Percentiles rank a stretch among this genome's conserved stretches.
Evolutionary conservation across 768 basidiomycete species (phyloP).

Genomic region (Kwoniella heveanensis): DNA sequence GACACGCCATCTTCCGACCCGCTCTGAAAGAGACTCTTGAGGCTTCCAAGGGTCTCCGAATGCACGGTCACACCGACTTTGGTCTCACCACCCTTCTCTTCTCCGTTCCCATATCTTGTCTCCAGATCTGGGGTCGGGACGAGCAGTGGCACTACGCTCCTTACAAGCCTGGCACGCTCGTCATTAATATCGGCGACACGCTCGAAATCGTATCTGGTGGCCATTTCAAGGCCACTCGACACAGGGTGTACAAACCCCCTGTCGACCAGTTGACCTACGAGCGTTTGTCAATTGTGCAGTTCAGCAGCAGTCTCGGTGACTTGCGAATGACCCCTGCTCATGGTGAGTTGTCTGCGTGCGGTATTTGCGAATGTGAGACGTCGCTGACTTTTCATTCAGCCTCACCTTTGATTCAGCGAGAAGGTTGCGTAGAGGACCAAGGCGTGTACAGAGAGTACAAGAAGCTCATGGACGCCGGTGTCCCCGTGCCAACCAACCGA

Average conservation of each 20-base stretch:
- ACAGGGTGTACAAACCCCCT: constrained; percentile 38
- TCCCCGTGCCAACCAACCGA: constrained; percentile 47
- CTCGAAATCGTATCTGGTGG: constrained; percentile 41
- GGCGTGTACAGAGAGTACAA: constrained; percentile 53
- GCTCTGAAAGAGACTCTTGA: constrained; percentile 9
- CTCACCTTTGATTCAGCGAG: constrained; percentile 50
- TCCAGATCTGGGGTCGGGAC: constrained; percentile 33
- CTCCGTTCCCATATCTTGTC: constrained; percentile 32
- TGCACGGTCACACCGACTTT: constrained; percentile 40
- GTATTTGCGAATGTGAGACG: too few species aligned
- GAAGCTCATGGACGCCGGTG: constrained; percentile 38
- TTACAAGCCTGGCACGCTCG: constrained; percentile 30
- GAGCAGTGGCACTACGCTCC: constrained; percentile 34
- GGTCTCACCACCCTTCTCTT: constrained; percentile 27
- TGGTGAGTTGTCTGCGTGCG: constrained; percentile 15
- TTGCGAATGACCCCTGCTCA: constrained; percentile 36
- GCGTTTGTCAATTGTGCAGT: constrained; percentile 37
- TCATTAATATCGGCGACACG: constrained; percentile 39
- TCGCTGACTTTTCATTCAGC: constrained; percentile 12
- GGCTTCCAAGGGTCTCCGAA: constrained; percentile 26
- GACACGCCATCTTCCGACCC: constrained; percentile 30
- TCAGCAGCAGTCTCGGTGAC: constrained; percentile 34
- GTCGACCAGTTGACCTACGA: constrained; percentile 30
- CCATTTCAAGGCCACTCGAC: constrained; percentile 47
- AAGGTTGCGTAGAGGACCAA: constrained; percentile 49